Evolutionary conservation across 176 grass and related monocot species (phyloP), one percentile per base, ranked within the genome.

Genomic region (Hsuehochloa calcarea): DNA sequence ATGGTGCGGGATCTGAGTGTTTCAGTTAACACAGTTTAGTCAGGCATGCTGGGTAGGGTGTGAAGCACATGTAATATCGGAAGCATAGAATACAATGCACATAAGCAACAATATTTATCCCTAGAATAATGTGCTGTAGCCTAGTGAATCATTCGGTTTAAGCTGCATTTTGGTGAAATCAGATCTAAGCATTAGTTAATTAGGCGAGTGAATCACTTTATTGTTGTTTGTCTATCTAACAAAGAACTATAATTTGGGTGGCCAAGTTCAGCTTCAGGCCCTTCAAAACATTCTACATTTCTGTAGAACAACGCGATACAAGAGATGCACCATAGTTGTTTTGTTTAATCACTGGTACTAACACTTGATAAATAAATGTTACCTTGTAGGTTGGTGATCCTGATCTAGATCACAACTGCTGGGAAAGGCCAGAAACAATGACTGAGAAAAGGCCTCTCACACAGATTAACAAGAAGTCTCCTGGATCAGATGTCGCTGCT

Each of bases 371-470:
- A 44, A 10, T 45, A 37, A 12, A 22, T 83, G 13, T 38, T 79
- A 34, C 79, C 27, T 85, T 65, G 77, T 85, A 99, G 96, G 96
- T 99, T 59, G 96, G 96, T 16, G 93, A 99, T 87, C 93, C 96
- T 86, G 93, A 96, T 68, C 81, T 91, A 81, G 96, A 99, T 61
- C 96, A 99, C 63, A 92, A 89, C 81, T 99, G 96, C 84, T 99
- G 96, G 96, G 89, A 99, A 89, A 96, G 96, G 80, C 93, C 96
- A 6, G 96, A 99, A 89, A 87, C 88, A 70, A 99, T 99, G 96
- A 63, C 84, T 3, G 93, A 96, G 84, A 96, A 92, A 83, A 95
- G 96, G 27, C 96, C 96, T 0, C 91, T 98, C 39, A 87, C 63
- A 63, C 90, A 95, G 79, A 90, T 98, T 87, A 90, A 94, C 86